Evolutionary conservation across 192 early-diverging fungal genomes (phyloP).

Genomic region (Cetraspora pellucida): DNA sequence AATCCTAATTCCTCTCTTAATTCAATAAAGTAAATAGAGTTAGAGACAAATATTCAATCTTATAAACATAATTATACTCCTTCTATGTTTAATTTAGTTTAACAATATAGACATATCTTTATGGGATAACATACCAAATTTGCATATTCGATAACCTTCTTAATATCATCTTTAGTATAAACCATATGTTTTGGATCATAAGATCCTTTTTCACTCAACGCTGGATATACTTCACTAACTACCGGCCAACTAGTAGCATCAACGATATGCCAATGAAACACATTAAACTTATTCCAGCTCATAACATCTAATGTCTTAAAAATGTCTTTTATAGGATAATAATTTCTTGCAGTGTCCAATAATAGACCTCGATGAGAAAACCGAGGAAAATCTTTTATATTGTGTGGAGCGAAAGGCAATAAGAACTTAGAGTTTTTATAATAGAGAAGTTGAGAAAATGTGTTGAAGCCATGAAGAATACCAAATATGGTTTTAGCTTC

Average conservation of each 20-base stretch:
- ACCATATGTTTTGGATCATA: constrained; percentile 60
- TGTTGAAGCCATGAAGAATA: constrained; percentile 49
- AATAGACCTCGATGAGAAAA: constrained; percentile 71
- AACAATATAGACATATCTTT: no score
- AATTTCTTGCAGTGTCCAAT: constrained; percentile 77
- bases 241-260: constrained; percentile 75
- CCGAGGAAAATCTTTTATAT: constrained; percentile 62
- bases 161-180: constrained; percentile 78
- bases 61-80: no score
- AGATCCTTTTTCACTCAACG: constrained; percentile 65
- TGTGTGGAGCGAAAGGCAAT: constrained; percentile 19
- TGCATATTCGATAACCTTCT: constrained; percentile 72
- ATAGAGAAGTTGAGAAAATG: constrained; percentile 52
- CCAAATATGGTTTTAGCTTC: constrained; percentile 48
- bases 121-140: not conserved
- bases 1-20: constrained; percentile 76
- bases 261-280: constrained; percentile 80
- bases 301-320: constrained; percentile 75
- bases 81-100: no score
- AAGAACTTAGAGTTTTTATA: constrained; percentile 2
- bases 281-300: constrained; percentile 81
- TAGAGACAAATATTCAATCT: not conserved
- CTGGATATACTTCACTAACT: constrained; percentile 59
- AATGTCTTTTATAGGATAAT: constrained; percentile 62
- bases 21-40: not conserved